These are phyloP conservation scores for Ceratocystiopsis minuta DNA, from an alignment of 2,329 filamentous ascomycete genomes.

Conservation along the genomic window DNA sequence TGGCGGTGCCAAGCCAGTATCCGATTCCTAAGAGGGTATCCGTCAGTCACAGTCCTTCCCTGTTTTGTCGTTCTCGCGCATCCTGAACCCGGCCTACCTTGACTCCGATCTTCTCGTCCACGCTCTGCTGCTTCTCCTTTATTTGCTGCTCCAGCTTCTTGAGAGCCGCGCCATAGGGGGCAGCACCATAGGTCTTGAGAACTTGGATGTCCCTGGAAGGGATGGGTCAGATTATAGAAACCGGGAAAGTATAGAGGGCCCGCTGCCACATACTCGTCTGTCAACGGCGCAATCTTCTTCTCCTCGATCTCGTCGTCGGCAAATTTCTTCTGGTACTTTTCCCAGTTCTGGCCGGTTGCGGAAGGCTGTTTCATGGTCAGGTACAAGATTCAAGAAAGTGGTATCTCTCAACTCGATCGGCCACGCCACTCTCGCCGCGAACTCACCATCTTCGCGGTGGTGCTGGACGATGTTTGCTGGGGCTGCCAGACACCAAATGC, in stretches of 20 bases:
- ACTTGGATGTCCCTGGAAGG: slow-evolving; percentile 81
- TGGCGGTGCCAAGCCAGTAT: slow-evolving; percentile 91
- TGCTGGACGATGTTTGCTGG: too few species aligned
- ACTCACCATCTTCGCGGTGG: too few species aligned
- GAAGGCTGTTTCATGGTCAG: slow-evolving; percentile 49
- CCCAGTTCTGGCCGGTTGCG: slow-evolving; percentile 87
- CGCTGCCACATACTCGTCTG: slow-evolving; percentile 56
- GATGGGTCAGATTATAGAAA: too few species aligned
- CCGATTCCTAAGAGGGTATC: slow-evolving; percentile 56
- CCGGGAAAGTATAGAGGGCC: too few species aligned
- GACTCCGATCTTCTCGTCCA: slow-evolving; percentile 95
- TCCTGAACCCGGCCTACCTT: slow-evolving; percentile 32
- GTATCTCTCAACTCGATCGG: background rate
- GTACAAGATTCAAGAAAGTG: too few species aligned
- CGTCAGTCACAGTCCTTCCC: slow-evolving; percentile 2
- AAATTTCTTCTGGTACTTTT: slow-evolving; percentile 97
- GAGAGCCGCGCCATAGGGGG: slow-evolving; percentile 79
- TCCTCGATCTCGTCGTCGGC: slow-evolving; percentile 94
- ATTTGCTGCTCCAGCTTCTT: slow-evolving; percentile 99
- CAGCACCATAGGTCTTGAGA: slow-evolving; percentile 94
- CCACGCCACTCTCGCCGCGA: background rate
- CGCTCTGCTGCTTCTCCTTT: slow-evolving; percentile 95
- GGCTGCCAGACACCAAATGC: too few species aligned
- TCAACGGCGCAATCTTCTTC: slow-evolving; percentile 97
- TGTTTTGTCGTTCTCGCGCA: background rate